Conservation (phyloP, 2,329 filamentous ascomycete species). For the Arthrobotrys sphaeroides region DNA sequence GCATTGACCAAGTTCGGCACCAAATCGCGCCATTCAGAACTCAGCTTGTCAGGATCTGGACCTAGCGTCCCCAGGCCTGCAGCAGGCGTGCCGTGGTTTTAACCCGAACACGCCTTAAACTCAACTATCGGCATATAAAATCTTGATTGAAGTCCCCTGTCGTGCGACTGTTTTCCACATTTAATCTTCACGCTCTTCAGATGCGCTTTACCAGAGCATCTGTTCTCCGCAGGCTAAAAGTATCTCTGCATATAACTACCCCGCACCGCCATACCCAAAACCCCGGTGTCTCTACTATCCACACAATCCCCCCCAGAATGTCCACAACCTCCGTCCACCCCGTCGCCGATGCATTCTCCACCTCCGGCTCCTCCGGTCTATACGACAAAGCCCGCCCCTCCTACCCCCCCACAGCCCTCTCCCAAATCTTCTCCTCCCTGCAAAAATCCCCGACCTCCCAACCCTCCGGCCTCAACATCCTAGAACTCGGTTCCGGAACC, state of each 20-base stretch:
- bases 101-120: not conserved
- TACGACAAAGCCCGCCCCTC: slow-evolving; percentile 45
- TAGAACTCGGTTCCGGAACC: slow-evolving; percentile 46
- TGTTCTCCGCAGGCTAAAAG: too few relatives aligned
- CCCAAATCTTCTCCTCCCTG: slow-evolving; percentile 27
- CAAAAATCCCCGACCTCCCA: not conserved
- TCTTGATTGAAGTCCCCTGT: not conserved
- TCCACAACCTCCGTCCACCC: slow-evolving; percentile 32
- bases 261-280: not conserved
- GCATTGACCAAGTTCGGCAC: too few relatives aligned
- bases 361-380: slow-evolving; percentile 45
- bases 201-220: too few relatives aligned
- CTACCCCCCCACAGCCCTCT: slow-evolving; percentile 30
- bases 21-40: too few relatives aligned
- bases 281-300: not conserved
- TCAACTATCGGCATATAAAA: not conserved
- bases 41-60: too few relatives aligned
- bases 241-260: too few relatives aligned
- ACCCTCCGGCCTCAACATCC: too few relatives aligned
- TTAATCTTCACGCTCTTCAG: too few relatives aligned
- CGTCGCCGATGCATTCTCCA: slow-evolving; percentile 34
- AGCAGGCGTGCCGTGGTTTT: not conserved
- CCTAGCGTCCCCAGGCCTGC: slow-evolving; percentile 1
- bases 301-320: not conserved
- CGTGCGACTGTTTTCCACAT: too few relatives aligned